Percentiles rank a stretch among this genome's conserved stretches.
Conservation (phyloP, 179 eudicot genomes). For the Patellifolia procumbens region DNA sequence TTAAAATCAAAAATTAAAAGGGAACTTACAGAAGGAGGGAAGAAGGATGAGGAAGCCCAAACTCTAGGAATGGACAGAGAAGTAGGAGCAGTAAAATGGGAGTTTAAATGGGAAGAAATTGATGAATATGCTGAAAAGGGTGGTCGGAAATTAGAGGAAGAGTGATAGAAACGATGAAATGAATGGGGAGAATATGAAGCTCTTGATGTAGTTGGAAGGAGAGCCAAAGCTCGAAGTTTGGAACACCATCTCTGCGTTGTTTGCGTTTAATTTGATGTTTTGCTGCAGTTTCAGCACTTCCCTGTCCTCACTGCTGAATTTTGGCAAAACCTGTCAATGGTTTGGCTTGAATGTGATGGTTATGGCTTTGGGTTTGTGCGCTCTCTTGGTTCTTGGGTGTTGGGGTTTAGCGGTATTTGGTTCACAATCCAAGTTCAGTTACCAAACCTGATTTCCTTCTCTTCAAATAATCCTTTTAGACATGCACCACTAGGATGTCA, state of each 20-base stretch:
- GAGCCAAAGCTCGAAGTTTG: conserved; percentile 54
- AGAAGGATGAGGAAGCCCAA: conserved; percentile 24
- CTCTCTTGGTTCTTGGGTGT: not conserved
- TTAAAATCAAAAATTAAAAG: not conserved
- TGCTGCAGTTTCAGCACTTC: not conserved
- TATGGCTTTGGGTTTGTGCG: not conserved
- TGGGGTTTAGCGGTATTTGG: not conserved
- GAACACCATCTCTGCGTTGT: conserved; percentile 73
- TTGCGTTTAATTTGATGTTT: not conserved
- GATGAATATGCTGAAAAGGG: conserved; percentile 21
- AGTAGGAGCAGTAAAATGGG: conserved; percentile 35
- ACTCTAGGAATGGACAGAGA: conserved; percentile 17
- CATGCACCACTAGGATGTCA: no score
- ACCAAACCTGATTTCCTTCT: not conserved
- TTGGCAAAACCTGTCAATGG: conserved; percentile 9
- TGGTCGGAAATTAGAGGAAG: conserved; percentile 12
- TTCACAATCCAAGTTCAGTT: not conserved
- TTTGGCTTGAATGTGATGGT: no score
- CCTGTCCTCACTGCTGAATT: not conserved
- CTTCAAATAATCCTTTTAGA: no score
- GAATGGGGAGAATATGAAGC: conserved; percentile 25
- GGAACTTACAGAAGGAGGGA: conserved; percentile 48
- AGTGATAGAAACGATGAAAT: conserved; percentile 11
- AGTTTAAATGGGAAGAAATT: conserved; percentile 35
- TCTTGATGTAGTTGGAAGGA: conserved; percentile 18